A percentile compares a stretch with the other conserved stretches of the same genome.
Evolutionary conservation across 306 rosid species (phyloP).

Genomic region (Hylodesmum podocarpum): DNA sequence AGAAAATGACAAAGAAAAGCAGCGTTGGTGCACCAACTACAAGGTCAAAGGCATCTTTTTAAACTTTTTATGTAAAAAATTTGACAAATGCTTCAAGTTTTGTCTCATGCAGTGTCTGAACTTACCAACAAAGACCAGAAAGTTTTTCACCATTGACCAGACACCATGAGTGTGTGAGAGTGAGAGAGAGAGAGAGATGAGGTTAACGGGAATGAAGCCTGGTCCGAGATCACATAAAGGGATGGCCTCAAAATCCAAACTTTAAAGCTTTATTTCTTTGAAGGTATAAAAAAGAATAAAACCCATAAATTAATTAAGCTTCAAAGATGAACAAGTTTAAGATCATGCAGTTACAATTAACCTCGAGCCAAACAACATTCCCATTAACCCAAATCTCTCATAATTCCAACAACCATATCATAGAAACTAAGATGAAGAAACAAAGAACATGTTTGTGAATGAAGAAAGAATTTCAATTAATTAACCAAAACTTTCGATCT

Average conservation of each 20-base stretch:
- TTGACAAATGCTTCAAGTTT: slow-evolving; percentile 10
- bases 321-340: not conserved
- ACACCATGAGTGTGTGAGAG: not conserved
- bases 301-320: slow-evolving; percentile 22
- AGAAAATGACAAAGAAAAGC: not conserved
- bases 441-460: not conserved
- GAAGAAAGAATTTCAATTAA: too few relatives aligned
- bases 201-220: slow-evolving; percentile 73
- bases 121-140: not conserved
- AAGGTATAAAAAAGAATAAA: not conserved
- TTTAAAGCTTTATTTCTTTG: not conserved
- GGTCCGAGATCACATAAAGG: slow-evolving; percentile 53
- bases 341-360: not conserved
- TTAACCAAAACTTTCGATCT: not conserved
- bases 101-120: slow-evolving; percentile 27
- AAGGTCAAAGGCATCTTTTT: slow-evolving; percentile 29
- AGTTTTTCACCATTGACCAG: not conserved
- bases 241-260: slow-evolving; percentile 18
- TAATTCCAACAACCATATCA: not conserved
- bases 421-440: not conserved
- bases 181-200: slow-evolving; percentile 12
- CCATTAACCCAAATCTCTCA: slow-evolving; percentile 52
- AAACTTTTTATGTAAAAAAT: not conserved
- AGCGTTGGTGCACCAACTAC: not conserved
- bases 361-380: slow-evolving; percentile 83